A percentile compares a stretch with the other conserved stretches of the same genome.
Conservation (phyloP, 164 flowering plant genomes). For the Magnolia changhungtana region DNA sequence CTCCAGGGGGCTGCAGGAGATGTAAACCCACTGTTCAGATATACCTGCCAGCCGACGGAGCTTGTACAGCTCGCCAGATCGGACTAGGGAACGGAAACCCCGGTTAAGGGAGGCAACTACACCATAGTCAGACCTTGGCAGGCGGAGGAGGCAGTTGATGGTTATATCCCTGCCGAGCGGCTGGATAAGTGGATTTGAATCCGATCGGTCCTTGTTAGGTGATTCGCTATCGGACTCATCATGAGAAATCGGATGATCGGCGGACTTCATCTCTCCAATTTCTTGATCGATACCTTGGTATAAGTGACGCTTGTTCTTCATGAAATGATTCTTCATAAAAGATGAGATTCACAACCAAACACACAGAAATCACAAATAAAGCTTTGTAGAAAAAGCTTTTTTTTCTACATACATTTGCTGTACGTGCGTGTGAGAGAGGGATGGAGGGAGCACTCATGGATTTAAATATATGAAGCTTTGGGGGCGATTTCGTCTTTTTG, state of each 20-base stretch:
- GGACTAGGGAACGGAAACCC: conserved; percentile 53
- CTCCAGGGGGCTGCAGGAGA: conserved; percentile 68
- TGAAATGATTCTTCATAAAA: neutral
- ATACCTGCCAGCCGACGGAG: conserved; percentile 48
- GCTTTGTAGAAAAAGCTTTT: neutral
- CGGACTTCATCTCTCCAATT: conserved; percentile 20
- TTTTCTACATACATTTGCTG: too few species aligned
- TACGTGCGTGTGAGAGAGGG: too few species aligned
- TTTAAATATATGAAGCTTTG: too few species aligned
- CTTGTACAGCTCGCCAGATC: conserved; percentile 67
- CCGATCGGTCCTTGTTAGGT: conserved; percentile 20
- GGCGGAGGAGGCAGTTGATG: conserved; percentile 59
- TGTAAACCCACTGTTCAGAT: conserved; percentile 90
- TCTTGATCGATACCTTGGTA: conserved; percentile 20
- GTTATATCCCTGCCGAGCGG: conserved; percentile 68
- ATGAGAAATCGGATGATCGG: conserved; percentile 25
- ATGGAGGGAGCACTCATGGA: too few species aligned
- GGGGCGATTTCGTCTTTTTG: too few species aligned
- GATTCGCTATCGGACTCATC: conserved; percentile 1
- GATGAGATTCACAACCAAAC: conserved; percentile 12
- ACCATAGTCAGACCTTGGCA: conserved; percentile 86
- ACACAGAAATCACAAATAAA: conserved; percentile 1
- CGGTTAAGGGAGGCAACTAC: conserved; percentile 59
- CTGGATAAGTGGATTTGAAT: conserved; percentile 43
- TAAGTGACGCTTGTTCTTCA: conserved; percentile 2